Evolutionary conservation across 768 basidiomycete genomes (phyloP).

Genomic region (Russula foetens): DNA sequence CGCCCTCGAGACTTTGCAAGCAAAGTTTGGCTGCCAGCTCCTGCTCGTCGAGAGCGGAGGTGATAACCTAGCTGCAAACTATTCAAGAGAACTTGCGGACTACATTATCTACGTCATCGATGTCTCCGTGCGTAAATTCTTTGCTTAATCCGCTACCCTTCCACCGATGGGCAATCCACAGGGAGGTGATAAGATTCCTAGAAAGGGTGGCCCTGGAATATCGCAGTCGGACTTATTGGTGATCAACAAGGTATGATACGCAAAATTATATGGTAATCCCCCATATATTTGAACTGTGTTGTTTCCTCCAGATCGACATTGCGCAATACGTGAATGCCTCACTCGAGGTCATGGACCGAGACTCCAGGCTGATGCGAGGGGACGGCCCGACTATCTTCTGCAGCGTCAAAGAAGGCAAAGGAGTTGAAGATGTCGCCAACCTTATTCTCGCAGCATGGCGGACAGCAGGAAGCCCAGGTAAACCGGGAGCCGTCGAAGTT

Average conservation of each 20-base stretch:
- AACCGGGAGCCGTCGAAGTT: slow-evolving; percentile 29
- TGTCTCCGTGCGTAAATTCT: slow-evolving; percentile 49
- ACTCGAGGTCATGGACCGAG: slow-evolving; percentile 88
- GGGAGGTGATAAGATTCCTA: slow-evolving; percentile 98
- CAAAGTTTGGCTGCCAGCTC: slow-evolving; percentile 81
- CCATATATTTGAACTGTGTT: background rate
- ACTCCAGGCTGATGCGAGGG: slow-evolving; percentile 90
- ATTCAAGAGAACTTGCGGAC: slow-evolving; percentile 92
- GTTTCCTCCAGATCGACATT: slow-evolving; percentile 66
- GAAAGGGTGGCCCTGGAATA: slow-evolving; percentile 97
- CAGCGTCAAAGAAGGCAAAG: slow-evolving; percentile 68
- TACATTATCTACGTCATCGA: slow-evolving; percentile 95
- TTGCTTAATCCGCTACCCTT: background rate
- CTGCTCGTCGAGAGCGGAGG: slow-evolving; percentile 95
- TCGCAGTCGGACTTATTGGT: slow-evolving; percentile 92
- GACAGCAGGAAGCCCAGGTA: slow-evolving; percentile 67
- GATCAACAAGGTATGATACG: slow-evolving; percentile 73
- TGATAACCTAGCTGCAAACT: slow-evolving; percentile 96
- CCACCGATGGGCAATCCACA: slow-evolving; percentile 23
- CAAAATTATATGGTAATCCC: background rate
- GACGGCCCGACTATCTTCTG: slow-evolving; percentile 90
- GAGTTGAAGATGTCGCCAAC: slow-evolving; percentile 73
- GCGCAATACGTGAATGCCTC: slow-evolving; percentile 91
- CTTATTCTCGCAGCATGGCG: slow-evolving; percentile 88
- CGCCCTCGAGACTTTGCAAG: slow-evolving; percentile 89